Conservation (phyloP, 805 yeast species). For the Wickerhamomyces queroliae region DNA sequence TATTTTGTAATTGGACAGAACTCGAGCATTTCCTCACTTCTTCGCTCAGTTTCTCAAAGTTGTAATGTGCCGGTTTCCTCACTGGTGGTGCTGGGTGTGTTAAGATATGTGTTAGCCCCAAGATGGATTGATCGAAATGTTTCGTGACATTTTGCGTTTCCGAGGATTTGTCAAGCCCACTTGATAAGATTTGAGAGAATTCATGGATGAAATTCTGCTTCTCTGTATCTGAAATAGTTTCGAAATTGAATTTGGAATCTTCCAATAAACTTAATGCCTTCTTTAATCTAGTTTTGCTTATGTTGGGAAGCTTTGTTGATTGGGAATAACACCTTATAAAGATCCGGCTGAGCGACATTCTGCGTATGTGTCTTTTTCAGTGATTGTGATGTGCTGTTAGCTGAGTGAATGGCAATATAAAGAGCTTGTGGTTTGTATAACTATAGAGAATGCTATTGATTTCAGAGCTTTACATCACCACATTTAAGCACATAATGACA, state of each 20-base stretch:
- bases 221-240: constrained; percentile 8
- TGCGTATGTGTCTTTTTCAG: too few relatives aligned
- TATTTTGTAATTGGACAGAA: constrained; percentile 4
- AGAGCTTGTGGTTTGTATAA: too few relatives aligned
- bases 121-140: constrained; percentile 14
- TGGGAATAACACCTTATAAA: background rate
- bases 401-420: too few relatives aligned
- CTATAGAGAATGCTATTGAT: too few relatives aligned
- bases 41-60: constrained; percentile 3
- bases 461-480: too few relatives aligned
- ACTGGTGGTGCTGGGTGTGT: constrained; percentile 2
- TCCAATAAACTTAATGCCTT: constrained; percentile 2
- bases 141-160: background rate
- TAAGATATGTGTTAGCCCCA: constrained; percentile 10
- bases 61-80: background rate
- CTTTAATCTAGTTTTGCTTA: background rate
- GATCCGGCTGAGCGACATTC: background rate
- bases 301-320: background rate
- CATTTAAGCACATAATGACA: too few relatives aligned
- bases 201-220: constrained; percentile 9
- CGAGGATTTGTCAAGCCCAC: background rate
- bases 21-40: constrained; percentile 1
- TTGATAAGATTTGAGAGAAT: background rate
- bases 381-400: too few relatives aligned
- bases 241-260: constrained; percentile 1